phyloP scores from a whole-genome alignment of 192 early-diverging fungal genomes.

The Coemansia sp. region DNA sequence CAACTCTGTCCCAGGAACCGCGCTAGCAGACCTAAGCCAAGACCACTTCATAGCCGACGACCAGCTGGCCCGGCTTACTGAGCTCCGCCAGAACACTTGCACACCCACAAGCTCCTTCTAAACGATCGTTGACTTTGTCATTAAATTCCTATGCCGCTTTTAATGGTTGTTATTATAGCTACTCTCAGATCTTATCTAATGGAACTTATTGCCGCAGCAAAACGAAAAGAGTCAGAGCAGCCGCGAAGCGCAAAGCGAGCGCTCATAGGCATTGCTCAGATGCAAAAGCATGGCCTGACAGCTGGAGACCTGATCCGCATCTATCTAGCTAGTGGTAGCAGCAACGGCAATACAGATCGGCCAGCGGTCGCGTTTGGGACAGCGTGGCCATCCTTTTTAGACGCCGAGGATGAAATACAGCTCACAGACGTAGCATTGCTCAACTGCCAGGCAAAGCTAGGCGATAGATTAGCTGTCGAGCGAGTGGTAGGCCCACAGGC shows the following conservation, averaged over 20 bases:
- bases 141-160: neutral
- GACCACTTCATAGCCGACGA: constrained; percentile 41
- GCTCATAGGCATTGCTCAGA: constrained; percentile 19
- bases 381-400: constrained; percentile 40
- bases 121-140: neutral
- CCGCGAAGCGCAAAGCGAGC: constrained; percentile 22
- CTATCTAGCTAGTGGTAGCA: neutral
- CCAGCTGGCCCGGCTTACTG: constrained; percentile 14
- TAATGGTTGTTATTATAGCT: neutral
- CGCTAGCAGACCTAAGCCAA: constrained; percentile 28
- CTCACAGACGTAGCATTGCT: constrained; percentile 21
- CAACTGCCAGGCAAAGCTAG: constrained; percentile 35
- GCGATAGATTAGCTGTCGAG: constrained; percentile 30
- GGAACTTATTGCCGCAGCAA: constrained; percentile 10
- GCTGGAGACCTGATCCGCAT: constrained; percentile 42
- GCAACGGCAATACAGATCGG: neutral
- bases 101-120: neutral
- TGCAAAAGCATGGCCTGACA: constrained; percentile 21
- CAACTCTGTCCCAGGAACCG: constrained; percentile 23
- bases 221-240: constrained; percentile 10
- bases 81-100: constrained; percentile 15
- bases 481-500: constrained; percentile 2
- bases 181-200: neutral
- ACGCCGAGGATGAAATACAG: constrained; percentile 13
- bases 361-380: constrained; percentile 18